Conservation (phyloP, 1,284 basidiomycete genomes). For the Moniliella sp. region DNA sequence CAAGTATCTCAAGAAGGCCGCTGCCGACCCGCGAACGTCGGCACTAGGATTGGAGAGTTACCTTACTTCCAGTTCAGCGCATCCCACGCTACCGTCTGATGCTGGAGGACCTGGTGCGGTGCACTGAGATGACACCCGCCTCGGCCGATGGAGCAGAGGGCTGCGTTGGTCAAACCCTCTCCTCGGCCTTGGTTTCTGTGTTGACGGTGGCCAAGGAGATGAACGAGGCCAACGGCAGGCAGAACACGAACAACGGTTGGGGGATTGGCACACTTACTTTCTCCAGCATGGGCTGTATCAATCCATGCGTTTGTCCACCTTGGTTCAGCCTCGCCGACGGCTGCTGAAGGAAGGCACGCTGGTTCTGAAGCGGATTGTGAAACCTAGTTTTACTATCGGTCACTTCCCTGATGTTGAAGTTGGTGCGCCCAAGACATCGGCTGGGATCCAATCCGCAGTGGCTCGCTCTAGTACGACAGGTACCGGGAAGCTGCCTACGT, state of each 20-base stretch:
- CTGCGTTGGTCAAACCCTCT: too few species aligned
- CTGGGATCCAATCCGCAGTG: too few species aligned
- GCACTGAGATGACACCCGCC: constrained; percentile 12
- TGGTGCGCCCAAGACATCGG: too few species aligned
- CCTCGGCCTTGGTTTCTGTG: constrained; percentile 18
- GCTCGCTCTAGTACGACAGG: too few species aligned
- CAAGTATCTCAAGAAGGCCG: constrained; percentile 27
- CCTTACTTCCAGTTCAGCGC: constrained; percentile 82
- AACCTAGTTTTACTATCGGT: too few species aligned
- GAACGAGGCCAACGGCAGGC: constrained; percentile 36
- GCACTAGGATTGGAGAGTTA: constrained; percentile 83
- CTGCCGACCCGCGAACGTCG: constrained; percentile 56
- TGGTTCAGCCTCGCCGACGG: constrained; percentile 90
- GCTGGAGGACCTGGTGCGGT: constrained; percentile 30
- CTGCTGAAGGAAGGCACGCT: constrained; percentile 44
- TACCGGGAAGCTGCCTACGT: too few species aligned
- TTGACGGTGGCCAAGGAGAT: constrained; percentile 22
- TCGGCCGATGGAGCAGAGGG: constrained; percentile 8
- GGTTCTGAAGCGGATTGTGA: constrained; percentile 62
- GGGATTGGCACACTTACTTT: constrained; percentile 61
- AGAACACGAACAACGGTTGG: constrained; percentile 16
- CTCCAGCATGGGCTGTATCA: constrained; percentile 68
- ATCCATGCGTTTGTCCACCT: too few species aligned
- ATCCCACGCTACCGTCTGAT: constrained; percentile 84
- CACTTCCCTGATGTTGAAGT: too few species aligned